A percentile compares a stretch with the other conserved stretches of the same genome.
Evolutionary conservation across 495 filamentous ascomycete genomes (phyloP).

Genomic region (Penicillium bialowiezense): DNA sequence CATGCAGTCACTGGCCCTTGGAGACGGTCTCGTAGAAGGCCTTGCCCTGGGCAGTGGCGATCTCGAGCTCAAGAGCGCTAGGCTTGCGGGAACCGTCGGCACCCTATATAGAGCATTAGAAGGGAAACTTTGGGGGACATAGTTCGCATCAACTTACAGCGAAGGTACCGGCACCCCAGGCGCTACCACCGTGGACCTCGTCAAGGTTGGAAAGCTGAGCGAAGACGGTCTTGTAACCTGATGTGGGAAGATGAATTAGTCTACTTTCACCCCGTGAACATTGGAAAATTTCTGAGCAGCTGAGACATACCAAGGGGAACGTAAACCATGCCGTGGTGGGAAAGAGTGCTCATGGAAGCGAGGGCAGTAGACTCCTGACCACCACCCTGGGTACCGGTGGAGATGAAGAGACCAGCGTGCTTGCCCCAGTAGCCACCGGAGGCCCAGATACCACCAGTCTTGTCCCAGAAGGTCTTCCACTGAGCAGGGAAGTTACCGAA

Average conservation of each 20-base stretch:
- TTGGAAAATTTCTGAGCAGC: no score
- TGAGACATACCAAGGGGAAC: conserved; percentile 93
- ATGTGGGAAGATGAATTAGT: no score
- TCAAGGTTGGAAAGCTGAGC: conserved; percentile 59
- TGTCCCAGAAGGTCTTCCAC: conserved; percentile 91
- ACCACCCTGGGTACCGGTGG: conserved; percentile 76
- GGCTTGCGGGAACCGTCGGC: conserved; percentile 82
- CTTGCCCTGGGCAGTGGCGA: conserved; percentile 82
- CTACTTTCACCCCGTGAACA: no score
- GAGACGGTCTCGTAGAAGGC: conserved; percentile 77
- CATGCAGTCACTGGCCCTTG: conserved; percentile 87
- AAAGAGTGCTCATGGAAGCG: conserved; percentile 78
- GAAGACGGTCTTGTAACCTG: conserved; percentile 85
- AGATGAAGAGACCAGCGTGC: conserved; percentile 89
- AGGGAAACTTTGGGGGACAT: not conserved
- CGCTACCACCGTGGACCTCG: conserved; percentile 79
- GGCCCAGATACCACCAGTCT: conserved; percentile 70
- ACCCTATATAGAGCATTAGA: conserved; percentile 31
- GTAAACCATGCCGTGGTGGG: conserved; percentile 94
- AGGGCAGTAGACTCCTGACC: conserved; percentile 90
- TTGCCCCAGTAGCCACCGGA: conserved; percentile 81
- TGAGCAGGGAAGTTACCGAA: conserved; percentile 98
- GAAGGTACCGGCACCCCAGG: conserved; percentile 96
- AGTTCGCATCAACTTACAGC: conserved; percentile 49
- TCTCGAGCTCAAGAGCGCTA: conserved; percentile 63